Evolutionary conservation across 2,329 filamentous ascomycete species (phyloP), one percentile per base, ranked within the genome.

Genomic region (Venturiaceae sp.): DNA sequence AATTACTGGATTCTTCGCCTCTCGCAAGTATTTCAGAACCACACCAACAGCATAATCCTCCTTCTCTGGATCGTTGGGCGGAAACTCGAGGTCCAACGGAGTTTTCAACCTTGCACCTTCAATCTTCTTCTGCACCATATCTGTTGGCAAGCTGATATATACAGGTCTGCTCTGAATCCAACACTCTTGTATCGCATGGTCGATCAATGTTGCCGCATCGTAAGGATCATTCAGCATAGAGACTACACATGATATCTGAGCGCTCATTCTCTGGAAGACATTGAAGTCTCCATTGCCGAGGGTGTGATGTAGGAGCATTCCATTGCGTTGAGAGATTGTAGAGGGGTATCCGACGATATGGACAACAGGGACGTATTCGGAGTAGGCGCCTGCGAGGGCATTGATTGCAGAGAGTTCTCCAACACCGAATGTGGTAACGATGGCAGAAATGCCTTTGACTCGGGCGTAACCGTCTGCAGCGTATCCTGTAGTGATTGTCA

Each of bases 1-100:
- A 37, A 96, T 83, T 39, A 94, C 76, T 3, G 91, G 90, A 59
- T 83, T 83, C 71, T 88, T 84, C 11, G 90, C 89, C 0, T 78
- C 80, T 56, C 86, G 81, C 30, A 95, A 80, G 65, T 85, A 86
- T 69, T 85, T 85, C 60, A 92, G 75, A 11, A 95, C 81, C 16
- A 90, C 84, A 37, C 89, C 83, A 9, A 95, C 87, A n/a, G 92
- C 88, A 61, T 92, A 91, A 62, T 90, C 80, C 71, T 95, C 90
- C 60, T 82, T 83, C 62, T 86, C 87, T 0, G 75, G 66, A 26
- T 92, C 82, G 66, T 92, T 94, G 19, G 69, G 61, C 1, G 83
- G 81, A 58, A 83, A 80, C 1, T 75, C 70, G 1, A 92, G 74
- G 66, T 91, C 82, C 60, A 96, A 83, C 0, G 84, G 83, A 0